Evolutionary conservation across 257 asterid species (phyloP), one percentile per base, ranked within the genome.

Genomic region (Thymus mandschuricus): DNA sequence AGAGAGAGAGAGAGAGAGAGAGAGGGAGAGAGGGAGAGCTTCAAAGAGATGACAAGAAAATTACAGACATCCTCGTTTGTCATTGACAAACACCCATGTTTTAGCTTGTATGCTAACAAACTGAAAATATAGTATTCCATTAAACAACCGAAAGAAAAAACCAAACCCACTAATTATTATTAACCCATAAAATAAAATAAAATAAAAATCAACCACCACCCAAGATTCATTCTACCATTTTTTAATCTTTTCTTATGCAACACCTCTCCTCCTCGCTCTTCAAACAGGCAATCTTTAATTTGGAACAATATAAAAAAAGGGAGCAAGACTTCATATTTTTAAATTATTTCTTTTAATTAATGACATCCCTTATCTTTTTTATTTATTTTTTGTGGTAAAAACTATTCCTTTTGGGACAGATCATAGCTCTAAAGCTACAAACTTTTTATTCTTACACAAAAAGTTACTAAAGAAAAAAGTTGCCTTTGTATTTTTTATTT

Each of bases 21-120:
- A 5, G 45, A 61, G 66, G 60, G 75, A 60, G 66, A 61, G 58
- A 68, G 58, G 69, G 38, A 57, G 46, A 78, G 63, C 71, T 66
- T 10, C 8, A 54, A 76, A 52, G 77, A 68, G 61, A 52, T 1
- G 44, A 56, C 27, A 46, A 60, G 56, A 73, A n/a, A 38, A 75
- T 71, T 69, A 64, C 75, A 50, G 75, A 40, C 72, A 63, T 35
- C 62, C 63, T 65, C 55, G 57, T 71, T 68, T 69, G 69, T 77
- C 75, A 74, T 78, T 13, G 59, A 67, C 64, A 78, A 70, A 51
- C 65, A 49, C 66, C 75, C 73, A 73, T 66, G 66, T 31, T 45
- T 60, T 51, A 33, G 31, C 64, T 62, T 60, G 44, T 66, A 74
- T 50, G 71, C 59, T 51, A 51, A 54, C 34, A 27, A 56, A 64